phyloP scores from a whole-genome alignment of 2,329 filamentous ascomycete genomes.

The Amylocarpus encephaloides region DNA sequence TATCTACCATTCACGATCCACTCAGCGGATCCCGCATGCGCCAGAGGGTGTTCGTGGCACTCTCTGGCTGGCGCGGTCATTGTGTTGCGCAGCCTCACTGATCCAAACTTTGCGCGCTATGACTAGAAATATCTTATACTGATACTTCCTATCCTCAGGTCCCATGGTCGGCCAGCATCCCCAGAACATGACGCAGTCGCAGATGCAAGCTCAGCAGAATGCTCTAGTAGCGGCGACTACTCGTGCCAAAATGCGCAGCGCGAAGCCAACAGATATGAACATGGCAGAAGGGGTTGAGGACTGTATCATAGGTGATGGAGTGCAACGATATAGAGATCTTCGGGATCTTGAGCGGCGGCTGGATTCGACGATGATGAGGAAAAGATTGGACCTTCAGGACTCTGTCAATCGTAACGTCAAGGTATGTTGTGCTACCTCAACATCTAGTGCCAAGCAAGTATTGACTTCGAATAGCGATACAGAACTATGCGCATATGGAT shows the following conservation, averaged over 20 bases:
- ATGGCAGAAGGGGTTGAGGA: constrained; percentile 86
- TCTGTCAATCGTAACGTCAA: constrained; percentile 68
- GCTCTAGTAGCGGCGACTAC: constrained; percentile 50
- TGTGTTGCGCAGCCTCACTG: neutral
- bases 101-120: constrained; percentile 5
- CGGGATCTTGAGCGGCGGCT: constrained; percentile 81
- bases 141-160: constrained; percentile 16
- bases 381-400: constrained; percentile 85
- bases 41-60: constrained; percentile 12
- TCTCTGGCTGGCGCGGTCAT: neutral
- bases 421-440: constrained; percentile 35
- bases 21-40: constrained; percentile 7
- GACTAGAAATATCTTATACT: constrained; percentile 8
- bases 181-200: constrained; percentile 43
- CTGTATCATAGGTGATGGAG: constrained; percentile 73
- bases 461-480: constrained; percentile 49
- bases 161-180: constrained; percentile 30
- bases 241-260: constrained; percentile 70
- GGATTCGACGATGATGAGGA: constrained; percentile 90
- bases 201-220: constrained; percentile 46
- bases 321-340: constrained; percentile 73
- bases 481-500: constrained; percentile 90
- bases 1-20: neutral
- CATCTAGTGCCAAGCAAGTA: neutral
- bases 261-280: constrained; percentile 91